These are phyloP conservation scores for Phytophthora hybrid DNA, from an alignment of 352 stramenopile species.

Conservation along the genomic window DNA sequence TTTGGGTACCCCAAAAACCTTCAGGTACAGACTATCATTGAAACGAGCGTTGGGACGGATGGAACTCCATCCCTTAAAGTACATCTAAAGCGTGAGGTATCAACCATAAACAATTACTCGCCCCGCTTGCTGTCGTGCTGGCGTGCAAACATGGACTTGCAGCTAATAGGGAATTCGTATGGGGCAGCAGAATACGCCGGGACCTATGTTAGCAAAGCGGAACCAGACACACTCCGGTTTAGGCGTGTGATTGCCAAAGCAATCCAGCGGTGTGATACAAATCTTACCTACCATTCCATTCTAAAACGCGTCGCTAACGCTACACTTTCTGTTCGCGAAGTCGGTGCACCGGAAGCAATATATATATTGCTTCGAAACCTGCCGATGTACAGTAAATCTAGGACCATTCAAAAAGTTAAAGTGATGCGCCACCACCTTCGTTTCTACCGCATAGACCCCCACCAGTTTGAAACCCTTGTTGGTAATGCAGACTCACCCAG, in stretches of 20 bases:
- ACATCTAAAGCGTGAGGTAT: background rate
- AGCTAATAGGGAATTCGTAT: constrained; percentile 35
- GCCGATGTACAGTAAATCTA: background rate
- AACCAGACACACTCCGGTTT: constrained; percentile 9
- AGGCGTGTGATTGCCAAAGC: background rate
- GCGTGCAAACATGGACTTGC: constrained; percentile 40
- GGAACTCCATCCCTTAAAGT: background rate
- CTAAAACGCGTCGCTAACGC: constrained; percentile 4
- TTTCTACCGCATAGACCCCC: constrained; percentile 2
- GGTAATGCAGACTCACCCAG: background rate
- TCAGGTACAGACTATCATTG: background rate
- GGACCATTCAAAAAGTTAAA: background rate
- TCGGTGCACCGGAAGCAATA: background rate
- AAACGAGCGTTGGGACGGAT: background rate
- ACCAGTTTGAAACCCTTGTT: background rate
- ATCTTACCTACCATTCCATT: background rate
- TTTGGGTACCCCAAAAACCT: constrained; percentile 22
- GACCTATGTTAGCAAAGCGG: constrained; percentile 40
- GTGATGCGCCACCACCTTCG: background rate
- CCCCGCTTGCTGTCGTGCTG: background rate
- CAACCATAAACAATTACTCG: constrained; percentile 15
- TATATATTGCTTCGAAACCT: constrained; percentile 10
- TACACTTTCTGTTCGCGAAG: background rate
- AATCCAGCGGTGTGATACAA: constrained; percentile 8
- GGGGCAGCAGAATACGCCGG: constrained; percentile 31